These are phyloP conservation scores for Hypoxylon intermedium DNA, from an alignment of 495 filamentous ascomycete genomes.

Conservation along the genomic window DNA sequence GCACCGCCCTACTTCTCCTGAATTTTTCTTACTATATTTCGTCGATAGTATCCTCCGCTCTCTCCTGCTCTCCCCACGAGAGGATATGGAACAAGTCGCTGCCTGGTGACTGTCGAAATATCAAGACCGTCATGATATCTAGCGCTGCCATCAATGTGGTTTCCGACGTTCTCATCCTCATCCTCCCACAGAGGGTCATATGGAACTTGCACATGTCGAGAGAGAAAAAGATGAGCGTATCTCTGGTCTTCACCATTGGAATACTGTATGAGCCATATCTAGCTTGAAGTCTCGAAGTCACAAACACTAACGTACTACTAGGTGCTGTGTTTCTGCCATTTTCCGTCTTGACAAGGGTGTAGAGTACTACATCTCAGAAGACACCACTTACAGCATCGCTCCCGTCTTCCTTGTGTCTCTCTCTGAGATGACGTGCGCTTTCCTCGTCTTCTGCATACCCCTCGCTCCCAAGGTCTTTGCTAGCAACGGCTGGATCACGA, in stretches of 20 bases:
- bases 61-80: constrained; percentile 49
- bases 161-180: constrained; percentile 45
- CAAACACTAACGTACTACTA: too few relatives aligned
- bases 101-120: too few relatives aligned
- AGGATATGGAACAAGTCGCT: constrained; percentile 45
- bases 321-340: background rate
- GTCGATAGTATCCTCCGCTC: constrained; percentile 50
- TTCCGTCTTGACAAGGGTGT: background rate
- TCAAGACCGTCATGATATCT: too few relatives aligned
- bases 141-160: background rate
- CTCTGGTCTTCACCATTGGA: constrained; percentile 47
- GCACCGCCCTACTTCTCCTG: constrained; percentile 45
- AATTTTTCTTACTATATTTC: constrained; percentile 49
- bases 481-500: background rate
- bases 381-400: background rate
- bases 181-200: constrained; percentile 45
- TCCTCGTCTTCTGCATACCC: background rate
- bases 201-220: constrained; percentile 41
- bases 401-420: background rate
- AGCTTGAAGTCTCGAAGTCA: too few relatives aligned
- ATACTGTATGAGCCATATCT: too few relatives aligned
- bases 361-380: background rate
- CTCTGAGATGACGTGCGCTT: background rate
- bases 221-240: constrained; percentile 40
- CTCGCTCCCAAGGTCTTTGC: background rate